Evolutionary conservation across 2,329 filamentous ascomycete genomes (phyloP), one percentile per base, ranked within the genome.

Genomic region (Aspergillus fumigatus): DNA sequence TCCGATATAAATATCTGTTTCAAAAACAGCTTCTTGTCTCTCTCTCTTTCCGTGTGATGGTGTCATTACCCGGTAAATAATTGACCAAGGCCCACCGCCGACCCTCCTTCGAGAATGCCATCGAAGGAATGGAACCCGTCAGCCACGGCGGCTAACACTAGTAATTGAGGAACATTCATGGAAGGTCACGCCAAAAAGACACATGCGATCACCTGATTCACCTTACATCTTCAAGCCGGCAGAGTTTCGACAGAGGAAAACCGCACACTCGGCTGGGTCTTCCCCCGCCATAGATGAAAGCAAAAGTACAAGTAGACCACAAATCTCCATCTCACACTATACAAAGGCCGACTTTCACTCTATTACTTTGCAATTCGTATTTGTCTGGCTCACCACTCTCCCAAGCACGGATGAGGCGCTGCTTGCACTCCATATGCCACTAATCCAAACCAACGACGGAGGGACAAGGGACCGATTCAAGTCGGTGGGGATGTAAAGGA

Each of bases 401-500:
- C 40, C 40, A 43, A 43, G 40, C 40, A 43, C 43, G 4, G n/a
- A 25, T 23, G 43, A 3, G 19, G 43, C 3, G 8, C 1, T 9
- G 21, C 41, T 45, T 21, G 19, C 41, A 45, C 5, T 45, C 41
- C n/a, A 45, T 21, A 45, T 45, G 41, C 41, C 19, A 38, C 25
- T 48, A 53, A 29, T 29, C 6, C 23, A n/a, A 41, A 25, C n/a
- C 47, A 40, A 54, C 14, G n/a, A 41, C 10, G 49, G 6, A 17
- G 32, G 47, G 29, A 8, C 10, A 50, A 41, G 45, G 49, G 53
- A 17, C 32, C 7, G 14, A 38, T 38, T 38, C 32, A 52, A 40
- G 45, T 43, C 43, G 35, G 27, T 25, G 40, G 40, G 59, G 51
- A 45, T 27, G 52, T 55, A 41, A 54, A 52, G 43, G 50, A 43